Percentiles rank a stretch among this genome's conserved stretches.
Evolutionary conservation across 495 filamentous ascomycete genomes (phyloP).

Genomic region (Lophium mytilinum): DNA sequence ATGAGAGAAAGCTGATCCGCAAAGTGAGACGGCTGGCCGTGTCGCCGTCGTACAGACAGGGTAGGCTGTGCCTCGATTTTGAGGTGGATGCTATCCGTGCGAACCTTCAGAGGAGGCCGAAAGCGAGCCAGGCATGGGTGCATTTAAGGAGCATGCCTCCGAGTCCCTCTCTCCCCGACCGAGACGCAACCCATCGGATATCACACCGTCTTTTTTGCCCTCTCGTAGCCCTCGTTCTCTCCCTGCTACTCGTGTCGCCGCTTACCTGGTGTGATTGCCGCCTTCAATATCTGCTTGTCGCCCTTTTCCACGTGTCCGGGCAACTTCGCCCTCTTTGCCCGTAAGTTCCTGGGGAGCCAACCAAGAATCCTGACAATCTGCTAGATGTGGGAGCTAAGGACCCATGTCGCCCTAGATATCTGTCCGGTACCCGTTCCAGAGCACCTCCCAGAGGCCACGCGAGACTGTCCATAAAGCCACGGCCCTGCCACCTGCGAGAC

Average conservation of each 20-base stretch:
- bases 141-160: neutral
- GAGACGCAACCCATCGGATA: neutral
- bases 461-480: neutral
- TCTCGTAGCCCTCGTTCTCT: neutral
- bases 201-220: neutral
- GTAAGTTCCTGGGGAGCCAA: neutral
- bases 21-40: no score
- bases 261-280: neutral
- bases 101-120: no score
- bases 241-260: neutral
- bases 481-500: no score
- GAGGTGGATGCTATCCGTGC: no score
- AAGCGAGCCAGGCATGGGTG: neutral
- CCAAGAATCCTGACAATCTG: neutral
- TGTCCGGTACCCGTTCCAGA: neutral
- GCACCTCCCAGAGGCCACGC: neutral
- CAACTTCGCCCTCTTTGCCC: neutral
- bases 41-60: no score
- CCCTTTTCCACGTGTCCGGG: neutral
- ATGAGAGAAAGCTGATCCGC: no score
- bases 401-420: neutral
- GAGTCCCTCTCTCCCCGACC: neutral
- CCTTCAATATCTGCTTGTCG: conserved; percentile 1
- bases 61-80: no score
- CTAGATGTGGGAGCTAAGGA: neutral